These are phyloP conservation scores for Furcasterigmium sp. DNA, from an alignment of 2,329 filamentous ascomycete species.

Conservation along the genomic window DNA sequence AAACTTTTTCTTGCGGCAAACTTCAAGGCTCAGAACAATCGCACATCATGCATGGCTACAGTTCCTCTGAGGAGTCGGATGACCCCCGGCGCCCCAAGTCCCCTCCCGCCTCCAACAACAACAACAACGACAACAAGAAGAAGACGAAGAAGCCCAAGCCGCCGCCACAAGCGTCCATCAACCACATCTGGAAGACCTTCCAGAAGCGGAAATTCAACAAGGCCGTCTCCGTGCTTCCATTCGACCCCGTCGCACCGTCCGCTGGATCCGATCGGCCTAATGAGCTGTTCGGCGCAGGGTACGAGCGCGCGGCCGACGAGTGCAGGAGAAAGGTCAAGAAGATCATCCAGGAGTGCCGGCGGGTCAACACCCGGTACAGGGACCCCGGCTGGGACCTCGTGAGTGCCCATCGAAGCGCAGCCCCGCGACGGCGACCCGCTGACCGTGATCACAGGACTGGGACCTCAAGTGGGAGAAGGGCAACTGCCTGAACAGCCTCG, in stretches of 20 bases:
- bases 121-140: constrained; percentile 38
- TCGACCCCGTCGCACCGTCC: constrained; percentile 51
- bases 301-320: constrained; percentile 58
- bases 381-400: constrained; percentile 58
- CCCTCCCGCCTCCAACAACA: constrained; percentile 26
- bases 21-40: not conserved
- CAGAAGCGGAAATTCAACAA: constrained; percentile 56
- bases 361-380: constrained; percentile 75
- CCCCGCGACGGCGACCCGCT: not conserved
- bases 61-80: constrained; percentile 45
- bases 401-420: constrained; percentile 15
- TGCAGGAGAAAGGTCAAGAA: constrained; percentile 58
- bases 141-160: constrained; percentile 54
- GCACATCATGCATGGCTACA: constrained; percentile 37
- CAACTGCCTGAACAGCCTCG: constrained; percentile 48
- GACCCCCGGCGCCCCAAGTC: constrained; percentile 32
- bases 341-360: constrained; percentile 60
- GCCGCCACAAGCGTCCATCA: constrained; percentile 62
- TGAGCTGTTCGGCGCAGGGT: constrained; percentile 54
- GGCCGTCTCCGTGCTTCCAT: constrained; percentile 60
- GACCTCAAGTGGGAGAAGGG: constrained; percentile 63
- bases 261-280: constrained; percentile 49
- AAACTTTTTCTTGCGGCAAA: not conserved
- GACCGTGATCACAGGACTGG: constrained; percentile 42
- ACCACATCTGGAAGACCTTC: constrained; percentile 61